Percentiles rank a stretch among this genome's conserved stretches.
Conservation (phyloP, 2,329 filamentous ascomycete species). For the Cercospora zeina region DNA sequence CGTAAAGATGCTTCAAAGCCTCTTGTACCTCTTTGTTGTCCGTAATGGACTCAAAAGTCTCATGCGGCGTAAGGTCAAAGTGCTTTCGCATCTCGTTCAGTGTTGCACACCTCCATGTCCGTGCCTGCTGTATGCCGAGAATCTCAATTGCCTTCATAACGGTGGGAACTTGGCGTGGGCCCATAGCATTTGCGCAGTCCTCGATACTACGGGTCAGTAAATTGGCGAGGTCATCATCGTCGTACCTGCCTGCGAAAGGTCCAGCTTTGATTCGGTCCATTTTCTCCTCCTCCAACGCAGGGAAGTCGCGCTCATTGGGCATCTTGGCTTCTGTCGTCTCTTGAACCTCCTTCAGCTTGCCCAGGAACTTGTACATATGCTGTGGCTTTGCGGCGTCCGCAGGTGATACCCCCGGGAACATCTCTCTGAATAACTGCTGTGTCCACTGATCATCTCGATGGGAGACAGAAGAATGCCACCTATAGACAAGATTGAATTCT, state of each 20-base stretch:
- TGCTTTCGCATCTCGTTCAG: constrained; percentile 67
- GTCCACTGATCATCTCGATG: constrained; percentile 51
- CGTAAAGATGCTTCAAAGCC: constrained; percentile 60
- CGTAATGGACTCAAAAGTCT: constrained; percentile 61
- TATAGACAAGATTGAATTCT: constrained; percentile 58
- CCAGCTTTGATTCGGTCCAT: constrained; percentile 36
- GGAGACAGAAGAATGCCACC: constrained; percentile 52
- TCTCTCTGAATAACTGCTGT: constrained; percentile 41
- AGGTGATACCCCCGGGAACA: constrained; percentile 34
- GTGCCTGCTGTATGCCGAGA: constrained; percentile 62
- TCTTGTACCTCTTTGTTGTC: constrained; percentile 57
- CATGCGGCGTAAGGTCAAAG: constrained; percentile 60
- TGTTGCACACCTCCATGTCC: constrained; percentile 62
- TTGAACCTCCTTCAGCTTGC: constrained; percentile 35
- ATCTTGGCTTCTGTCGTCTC: constrained; percentile 33
- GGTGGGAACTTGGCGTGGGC: constrained; percentile 59
- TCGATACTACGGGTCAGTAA: constrained; percentile 61
- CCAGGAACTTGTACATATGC: constrained; percentile 37
- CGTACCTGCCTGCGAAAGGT: constrained; percentile 53
- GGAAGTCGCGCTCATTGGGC: constrained; percentile 40
- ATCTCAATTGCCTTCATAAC: constrained; percentile 63
- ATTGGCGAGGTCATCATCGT: constrained; percentile 59
- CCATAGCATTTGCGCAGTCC: constrained; percentile 61
- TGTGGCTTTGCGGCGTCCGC: constrained; percentile 32
- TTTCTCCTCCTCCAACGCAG: constrained; percentile 36